phyloP scores from a whole-genome alignment of 2,329 filamentous ascomycete genomes.

The Colletotrichum melonis region DNA sequence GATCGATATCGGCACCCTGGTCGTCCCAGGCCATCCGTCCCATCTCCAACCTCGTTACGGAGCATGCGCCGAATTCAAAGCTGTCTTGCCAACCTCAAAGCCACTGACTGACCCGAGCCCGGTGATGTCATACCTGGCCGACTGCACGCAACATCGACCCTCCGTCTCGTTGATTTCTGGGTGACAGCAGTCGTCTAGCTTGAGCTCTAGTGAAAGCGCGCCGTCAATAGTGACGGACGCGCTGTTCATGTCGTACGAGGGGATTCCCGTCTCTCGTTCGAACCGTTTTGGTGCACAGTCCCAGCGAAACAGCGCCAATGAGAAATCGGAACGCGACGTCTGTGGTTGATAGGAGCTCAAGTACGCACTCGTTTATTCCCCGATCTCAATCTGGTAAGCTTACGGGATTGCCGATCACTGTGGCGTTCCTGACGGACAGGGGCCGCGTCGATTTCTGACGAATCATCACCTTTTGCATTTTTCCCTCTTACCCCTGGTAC shows the following conservation, averaged over 20 bases:
- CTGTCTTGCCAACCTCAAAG: not conserved
- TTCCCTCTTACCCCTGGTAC: not conserved
- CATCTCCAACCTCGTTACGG: constrained; percentile 1
- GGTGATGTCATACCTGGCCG: not conserved
- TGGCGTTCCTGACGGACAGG: constrained; percentile 36
- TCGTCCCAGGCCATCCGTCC: not conserved
- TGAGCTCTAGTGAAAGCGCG: not conserved
- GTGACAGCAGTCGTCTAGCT: not conserved
- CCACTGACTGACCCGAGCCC: not conserved
- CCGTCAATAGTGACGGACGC: not conserved
- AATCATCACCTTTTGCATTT: constrained; percentile 2
- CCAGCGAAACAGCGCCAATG: not conserved
- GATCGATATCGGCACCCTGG: not conserved
- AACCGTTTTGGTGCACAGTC: not conserved
- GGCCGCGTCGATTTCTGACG: constrained; percentile 6
- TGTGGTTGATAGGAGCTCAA: constrained; percentile 14
- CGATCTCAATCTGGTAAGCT: constrained; percentile 30
- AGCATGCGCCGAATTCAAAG: not conserved
- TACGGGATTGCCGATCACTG: constrained; percentile 36
- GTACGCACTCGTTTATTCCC: constrained; percentile 25
- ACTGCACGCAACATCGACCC: not conserved
- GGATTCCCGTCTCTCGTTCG: not conserved
- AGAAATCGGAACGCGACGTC: constrained; percentile 2
- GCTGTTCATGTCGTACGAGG: constrained; percentile 1
- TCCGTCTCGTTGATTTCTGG: not conserved